phyloP scores from a whole-genome alignment of 306 rosid genomes.

The Casuarina glauca region DNA sequence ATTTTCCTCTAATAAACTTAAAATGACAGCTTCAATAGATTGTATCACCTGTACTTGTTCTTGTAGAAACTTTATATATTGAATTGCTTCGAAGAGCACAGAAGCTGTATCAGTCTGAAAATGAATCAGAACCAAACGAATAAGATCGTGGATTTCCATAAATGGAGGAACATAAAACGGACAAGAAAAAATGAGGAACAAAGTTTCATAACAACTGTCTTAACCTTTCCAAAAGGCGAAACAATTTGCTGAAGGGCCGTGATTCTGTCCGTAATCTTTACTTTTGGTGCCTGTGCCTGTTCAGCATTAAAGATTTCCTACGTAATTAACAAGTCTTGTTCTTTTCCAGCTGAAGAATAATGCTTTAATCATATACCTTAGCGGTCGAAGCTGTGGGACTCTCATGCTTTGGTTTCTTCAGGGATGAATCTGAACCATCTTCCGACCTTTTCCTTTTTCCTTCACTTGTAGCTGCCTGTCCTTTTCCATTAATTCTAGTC shows the following conservation, averaged over 20 bases:
- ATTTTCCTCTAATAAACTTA: neutral
- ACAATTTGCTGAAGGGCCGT: slow-evolving; percentile 96
- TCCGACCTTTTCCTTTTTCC: slow-evolving; percentile 86
- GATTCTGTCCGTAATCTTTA: slow-evolving; percentile 82
- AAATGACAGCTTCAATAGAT: neutral
- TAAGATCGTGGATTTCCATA: slow-evolving; percentile 13
- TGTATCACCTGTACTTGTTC: slow-evolving; percentile 80
- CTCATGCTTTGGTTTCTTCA: slow-evolving; percentile 75
- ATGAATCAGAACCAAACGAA: slow-evolving; percentile 8
- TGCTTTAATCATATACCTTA: slow-evolving; percentile 48
- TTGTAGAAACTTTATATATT: slow-evolving; percentile 80
- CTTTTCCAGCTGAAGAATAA: neutral
- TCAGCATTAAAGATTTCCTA: slow-evolving; percentile 32
- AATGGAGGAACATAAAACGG: slow-evolving; percentile 33
- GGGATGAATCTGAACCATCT: slow-evolving; percentile 58
- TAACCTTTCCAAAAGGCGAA: slow-evolving; percentile 98
- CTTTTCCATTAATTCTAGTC: slow-evolving; percentile 59
- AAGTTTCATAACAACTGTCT: slow-evolving; percentile 24
- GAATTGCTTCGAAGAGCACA: slow-evolving; percentile 86
- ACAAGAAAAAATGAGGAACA: slow-evolving; percentile 5
- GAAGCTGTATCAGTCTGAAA: slow-evolving; percentile 97
- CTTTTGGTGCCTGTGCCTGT: slow-evolving; percentile 87
- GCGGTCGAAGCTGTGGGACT: slow-evolving; percentile 49
- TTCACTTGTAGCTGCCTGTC: slow-evolving; percentile 54
- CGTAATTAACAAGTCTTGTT: neutral